phyloP scores from a whole-genome alignment of 805 yeast species.

The Metschnikowia sp. region DNA sequence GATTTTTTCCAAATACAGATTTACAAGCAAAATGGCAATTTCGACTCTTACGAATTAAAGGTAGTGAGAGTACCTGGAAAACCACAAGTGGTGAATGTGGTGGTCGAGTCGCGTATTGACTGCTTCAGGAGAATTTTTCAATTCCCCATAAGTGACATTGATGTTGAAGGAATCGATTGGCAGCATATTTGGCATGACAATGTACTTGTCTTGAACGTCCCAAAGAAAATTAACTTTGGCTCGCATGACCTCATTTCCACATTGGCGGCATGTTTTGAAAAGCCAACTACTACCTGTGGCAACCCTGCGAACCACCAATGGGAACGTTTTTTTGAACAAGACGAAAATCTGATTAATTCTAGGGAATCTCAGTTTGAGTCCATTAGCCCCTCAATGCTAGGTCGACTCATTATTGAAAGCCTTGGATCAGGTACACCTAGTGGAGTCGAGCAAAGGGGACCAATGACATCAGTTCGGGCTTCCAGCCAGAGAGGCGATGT shows the following conservation, averaged over 20 bases:
- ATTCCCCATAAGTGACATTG: conserved; percentile 29
- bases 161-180: conserved; percentile 32
- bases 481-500: too few relatives aligned
- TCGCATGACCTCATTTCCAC: conserved; percentile 17
- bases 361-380: conserved; percentile 4
- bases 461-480: too few relatives aligned
- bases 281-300: neutral
- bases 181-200: conserved; percentile 28
- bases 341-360: neutral
- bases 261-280: conserved; percentile 11
- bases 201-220: conserved; percentile 35
- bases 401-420: too few relatives aligned
- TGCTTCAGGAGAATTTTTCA: conserved; percentile 31
- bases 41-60: conserved; percentile 31
- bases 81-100: conserved; percentile 15
- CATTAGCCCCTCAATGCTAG: neutral
- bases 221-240: conserved; percentile 24
- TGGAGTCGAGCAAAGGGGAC: too few relatives aligned
- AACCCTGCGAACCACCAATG: too few relatives aligned
- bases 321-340: too few relatives aligned
- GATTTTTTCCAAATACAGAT: conserved; percentile 35
- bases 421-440: too few relatives aligned
- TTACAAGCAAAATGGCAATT: conserved; percentile 32
- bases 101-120: conserved; percentile 23
- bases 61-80: conserved; percentile 12